Evolutionary conservation across 768 basidiomycete genomes (phyloP), one percentile per base, ranked within the genome.

Genomic region (Auriscalpium orientale): DNA sequence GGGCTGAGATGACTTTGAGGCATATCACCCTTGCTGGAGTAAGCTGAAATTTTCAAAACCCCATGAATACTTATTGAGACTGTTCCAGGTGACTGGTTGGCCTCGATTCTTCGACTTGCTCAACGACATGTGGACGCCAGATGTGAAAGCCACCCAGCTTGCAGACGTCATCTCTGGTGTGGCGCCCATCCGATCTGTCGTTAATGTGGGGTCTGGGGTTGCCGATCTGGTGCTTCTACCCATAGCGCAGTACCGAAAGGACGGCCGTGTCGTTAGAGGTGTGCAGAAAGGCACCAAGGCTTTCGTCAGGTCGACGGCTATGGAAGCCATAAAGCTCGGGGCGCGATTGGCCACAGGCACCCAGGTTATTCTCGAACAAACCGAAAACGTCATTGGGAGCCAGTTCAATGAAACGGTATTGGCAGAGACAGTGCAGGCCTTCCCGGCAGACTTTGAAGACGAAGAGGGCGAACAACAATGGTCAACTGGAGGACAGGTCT

Each of bases 91-190:
- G 46, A 88, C 89, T 15, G 95, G 95, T n/a, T 94, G 92, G 91
- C 76, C 89, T 9, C 82, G 85, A 46, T 74, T 98, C 35, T 93
- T 91, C 60, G 89, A 94, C 61, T 80, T 90, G 46, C 74, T 99
- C n/a, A 97, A 98, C 63, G 95, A 98, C 65, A 75, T 98, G 22
- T 99, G 97, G 97, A 98, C 97, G 0, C 97, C 97, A 4, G 97
- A 99, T 69, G 97, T 99, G 52, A 98, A 98, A 69, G 94, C 97
- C 12, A 98, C 97, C 9, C 97, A 99, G 67, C 81, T 99, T 11
- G 91, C 91, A 15, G 95, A 98, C 60, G 91, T 99, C 50, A 90
- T 99, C 53, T 95, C 95, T 21, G 97, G 97, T 7, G 93, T 98
- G 3, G 82, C 94, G 11, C 97, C 97, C 1, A 95, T 99, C 59